phyloP scores from a whole-genome alignment of 345 rosid genomes.

The Stellera chamaejasme region DNA sequence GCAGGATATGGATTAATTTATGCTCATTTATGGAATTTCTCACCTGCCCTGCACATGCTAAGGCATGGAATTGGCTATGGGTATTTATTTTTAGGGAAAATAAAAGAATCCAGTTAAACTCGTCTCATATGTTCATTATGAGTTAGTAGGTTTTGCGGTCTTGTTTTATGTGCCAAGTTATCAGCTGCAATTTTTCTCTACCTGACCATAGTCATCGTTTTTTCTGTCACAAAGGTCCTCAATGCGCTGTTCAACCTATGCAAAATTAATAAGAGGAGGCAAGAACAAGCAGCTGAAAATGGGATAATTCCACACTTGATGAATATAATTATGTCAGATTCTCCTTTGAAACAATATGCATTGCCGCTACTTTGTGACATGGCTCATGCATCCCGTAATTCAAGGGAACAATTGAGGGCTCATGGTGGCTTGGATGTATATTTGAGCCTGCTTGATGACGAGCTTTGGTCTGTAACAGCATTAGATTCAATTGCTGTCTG shows the following conservation, averaged over 20 bases:
- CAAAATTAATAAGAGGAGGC: constrained; percentile 99
- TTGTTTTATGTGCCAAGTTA: background rate
- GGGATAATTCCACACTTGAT: constrained; percentile 98
- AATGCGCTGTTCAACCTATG: constrained; percentile 91
- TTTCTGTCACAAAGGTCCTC: constrained; percentile 67
- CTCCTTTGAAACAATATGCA: constrained; percentile 76
- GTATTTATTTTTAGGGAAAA: too few relatives aligned
- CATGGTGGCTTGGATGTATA: constrained; percentile 96
- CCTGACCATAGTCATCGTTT: constrained; percentile 7
- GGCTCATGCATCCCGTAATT: constrained; percentile 99
- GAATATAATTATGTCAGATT: constrained; percentile 72
- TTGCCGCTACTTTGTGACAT: constrained; percentile 93
- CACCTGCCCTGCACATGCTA: too few relatives aligned
- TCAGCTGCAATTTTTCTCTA: background rate
- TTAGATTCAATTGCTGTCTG: constrained; percentile 95
- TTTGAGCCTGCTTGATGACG: constrained; percentile 83
- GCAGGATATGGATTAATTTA: too few relatives aligned
- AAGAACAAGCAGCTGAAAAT: constrained; percentile 98
- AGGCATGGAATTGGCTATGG: too few relatives aligned
- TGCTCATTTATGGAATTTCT: too few relatives aligned
- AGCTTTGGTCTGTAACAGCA: constrained; percentile 85
- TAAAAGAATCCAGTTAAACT: too few relatives aligned
- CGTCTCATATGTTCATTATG: too few relatives aligned
- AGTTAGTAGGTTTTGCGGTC: background rate
- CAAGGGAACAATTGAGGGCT: constrained; percentile 95